Evolutionary conservation across 2,329 filamentous ascomycete species (phyloP).

Genomic region (Microsporum ferrugineum): DNA sequence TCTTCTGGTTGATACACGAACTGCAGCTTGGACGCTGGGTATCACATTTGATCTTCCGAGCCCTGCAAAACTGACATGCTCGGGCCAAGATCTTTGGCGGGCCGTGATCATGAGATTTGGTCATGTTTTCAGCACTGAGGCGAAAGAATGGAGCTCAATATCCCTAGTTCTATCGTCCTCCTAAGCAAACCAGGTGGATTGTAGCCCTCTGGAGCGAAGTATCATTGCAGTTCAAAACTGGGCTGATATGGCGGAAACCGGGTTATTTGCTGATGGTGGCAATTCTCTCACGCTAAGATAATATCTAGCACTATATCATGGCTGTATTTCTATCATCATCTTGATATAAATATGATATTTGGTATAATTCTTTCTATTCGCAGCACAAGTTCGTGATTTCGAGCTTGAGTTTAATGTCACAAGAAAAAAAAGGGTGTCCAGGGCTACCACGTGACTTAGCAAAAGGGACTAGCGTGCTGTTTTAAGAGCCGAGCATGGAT

Average conservation of each 20-base stretch:
- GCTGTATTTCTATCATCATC: neutral
- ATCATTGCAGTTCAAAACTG: neutral
- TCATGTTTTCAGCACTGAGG: conserved; percentile 5
- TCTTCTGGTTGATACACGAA: conserved; percentile 21
- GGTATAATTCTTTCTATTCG: neutral
- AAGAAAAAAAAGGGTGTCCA: neutral
- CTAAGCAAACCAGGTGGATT: neutral
- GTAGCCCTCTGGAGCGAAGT: neutral
- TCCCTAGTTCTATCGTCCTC: neutral
- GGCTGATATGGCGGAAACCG: neutral
- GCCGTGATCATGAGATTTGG: conserved; percentile 10
- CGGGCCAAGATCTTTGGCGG: conserved; percentile 17
- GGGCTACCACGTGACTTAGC: neutral
- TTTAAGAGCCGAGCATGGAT: neutral
- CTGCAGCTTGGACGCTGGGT: conserved; percentile 26
- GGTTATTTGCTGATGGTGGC: neutral
- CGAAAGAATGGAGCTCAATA: neutral
- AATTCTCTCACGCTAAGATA: neutral
- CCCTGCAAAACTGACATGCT: conserved; percentile 28
- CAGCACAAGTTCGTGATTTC: neutral
- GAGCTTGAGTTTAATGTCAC: neutral
- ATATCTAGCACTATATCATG: neutral
- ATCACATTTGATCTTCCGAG: conserved; percentile 28
- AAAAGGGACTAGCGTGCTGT: neutral
- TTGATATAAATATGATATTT: neutral